Percentiles rank a stretch among this genome's conserved stretches.
Conservation (phyloP, 2,329 filamentous ascomycete genomes). For the Fusarium torulosum region DNA sequence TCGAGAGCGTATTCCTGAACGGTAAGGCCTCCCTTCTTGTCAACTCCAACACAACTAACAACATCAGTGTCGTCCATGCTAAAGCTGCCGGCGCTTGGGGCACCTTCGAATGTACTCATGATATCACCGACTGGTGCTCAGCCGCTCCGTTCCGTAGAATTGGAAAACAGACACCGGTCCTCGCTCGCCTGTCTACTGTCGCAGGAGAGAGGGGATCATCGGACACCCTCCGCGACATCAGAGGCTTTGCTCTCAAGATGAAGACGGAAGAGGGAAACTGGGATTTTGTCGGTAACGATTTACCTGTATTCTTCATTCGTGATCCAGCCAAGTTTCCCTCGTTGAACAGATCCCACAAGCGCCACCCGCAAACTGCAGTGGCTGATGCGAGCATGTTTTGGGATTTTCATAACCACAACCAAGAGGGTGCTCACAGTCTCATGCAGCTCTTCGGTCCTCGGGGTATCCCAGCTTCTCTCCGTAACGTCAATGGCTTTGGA, state of each 20-base stretch:
- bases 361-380: constrained; percentile 2
- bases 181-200: constrained; percentile 7
- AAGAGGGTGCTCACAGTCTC: constrained; percentile 8
- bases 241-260: constrained; percentile 16
- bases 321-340: constrained; percentile 15
- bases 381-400: constrained; percentile 18
- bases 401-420: constrained; percentile 16
- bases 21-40: background rate
- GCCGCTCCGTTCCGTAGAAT: constrained; percentile 3
- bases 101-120: constrained; percentile 10
- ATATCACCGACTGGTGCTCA: constrained; percentile 16
- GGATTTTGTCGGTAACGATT: constrained; percentile 19
- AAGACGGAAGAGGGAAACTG: constrained; percentile 17
- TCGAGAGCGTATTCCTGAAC: constrained; percentile 8
- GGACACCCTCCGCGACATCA: constrained; percentile 7
- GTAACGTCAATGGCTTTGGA: constrained; percentile 2
- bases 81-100: constrained; percentile 19
- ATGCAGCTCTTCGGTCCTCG: constrained; percentile 4
- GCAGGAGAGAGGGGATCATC: constrained; percentile 5
- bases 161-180: constrained; percentile 1
- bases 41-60: background rate
- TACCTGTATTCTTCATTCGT: constrained; percentile 14
- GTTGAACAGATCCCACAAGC: constrained; percentile 5
- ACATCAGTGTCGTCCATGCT: constrained; percentile 7
- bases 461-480: background rate